Conservation (phyloP, 768 basidiomycete species). For the Psilocybe cubensis region DNA sequence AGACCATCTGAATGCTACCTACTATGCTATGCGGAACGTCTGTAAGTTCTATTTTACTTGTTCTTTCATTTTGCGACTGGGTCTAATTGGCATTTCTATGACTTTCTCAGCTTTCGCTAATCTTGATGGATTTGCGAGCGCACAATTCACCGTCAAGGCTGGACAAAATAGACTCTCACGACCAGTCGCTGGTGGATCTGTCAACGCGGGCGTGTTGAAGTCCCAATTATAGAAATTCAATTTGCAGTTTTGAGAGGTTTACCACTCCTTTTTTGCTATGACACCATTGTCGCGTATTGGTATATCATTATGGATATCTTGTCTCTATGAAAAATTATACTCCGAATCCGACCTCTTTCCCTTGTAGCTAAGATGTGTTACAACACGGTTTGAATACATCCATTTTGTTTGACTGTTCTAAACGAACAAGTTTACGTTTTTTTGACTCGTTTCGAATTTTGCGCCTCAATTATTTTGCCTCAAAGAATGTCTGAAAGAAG, state of each 20-base stretch:
- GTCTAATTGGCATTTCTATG: background rate
- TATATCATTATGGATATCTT: no score
- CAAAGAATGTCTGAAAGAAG: no score
- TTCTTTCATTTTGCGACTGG: background rate
- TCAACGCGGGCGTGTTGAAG: slow-evolving; percentile 49
- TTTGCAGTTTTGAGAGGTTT: background rate
- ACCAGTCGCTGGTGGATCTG: slow-evolving; percentile 51
- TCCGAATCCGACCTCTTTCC: no score
- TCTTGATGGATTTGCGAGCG: slow-evolving; percentile 47
- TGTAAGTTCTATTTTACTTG: slow-evolving; percentile 33
- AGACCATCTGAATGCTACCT: slow-evolving; percentile 50
- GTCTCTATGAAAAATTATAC: no score
- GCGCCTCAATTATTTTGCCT: no score
- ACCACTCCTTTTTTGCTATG: background rate
- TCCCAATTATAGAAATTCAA: slow-evolving; percentile 8
- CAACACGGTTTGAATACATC: no score
- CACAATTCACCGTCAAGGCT: slow-evolving; percentile 42
- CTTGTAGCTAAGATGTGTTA: no score
- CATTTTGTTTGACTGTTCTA: no score
- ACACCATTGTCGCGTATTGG: no score
- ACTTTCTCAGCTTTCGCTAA: slow-evolving; percentile 38
- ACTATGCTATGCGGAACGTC: slow-evolving; percentile 55
- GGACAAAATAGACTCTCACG: slow-evolving; percentile 50
- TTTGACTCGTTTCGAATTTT: no score
- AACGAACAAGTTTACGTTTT: no score